Conservation (phyloP, 306 rosid genomes). For the Spatholobus suberectus region DNA sequence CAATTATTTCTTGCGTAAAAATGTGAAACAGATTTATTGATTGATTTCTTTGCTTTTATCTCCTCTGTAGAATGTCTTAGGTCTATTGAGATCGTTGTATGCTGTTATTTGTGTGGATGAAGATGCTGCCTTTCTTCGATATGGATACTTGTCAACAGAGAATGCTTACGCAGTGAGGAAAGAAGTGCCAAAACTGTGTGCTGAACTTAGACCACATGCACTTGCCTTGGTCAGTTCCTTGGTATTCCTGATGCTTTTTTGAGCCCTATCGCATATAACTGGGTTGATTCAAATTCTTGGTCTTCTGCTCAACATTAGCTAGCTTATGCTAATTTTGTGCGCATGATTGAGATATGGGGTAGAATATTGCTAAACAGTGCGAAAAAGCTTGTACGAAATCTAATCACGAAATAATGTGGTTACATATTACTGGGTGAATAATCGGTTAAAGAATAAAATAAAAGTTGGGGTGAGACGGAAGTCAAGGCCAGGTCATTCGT, state of each 20-base stretch:
- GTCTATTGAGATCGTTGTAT: constrained; percentile 76
- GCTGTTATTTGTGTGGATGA: constrained; percentile 83
- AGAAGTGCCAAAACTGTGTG: constrained; percentile 75
- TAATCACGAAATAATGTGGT: neutral
- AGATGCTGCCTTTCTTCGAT: constrained; percentile 82
- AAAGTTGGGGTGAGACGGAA: neutral
- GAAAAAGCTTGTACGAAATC: neutral
- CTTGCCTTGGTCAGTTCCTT: constrained; percentile 85
- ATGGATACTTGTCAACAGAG: constrained; percentile 68
- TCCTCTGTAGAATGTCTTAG: constrained; percentile 62
- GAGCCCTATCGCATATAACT: constrained; percentile 84
- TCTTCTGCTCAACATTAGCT: constrained; percentile 61
- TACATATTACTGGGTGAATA: neutral
- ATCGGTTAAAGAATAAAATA: neutral
- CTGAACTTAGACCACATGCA: constrained; percentile 83
- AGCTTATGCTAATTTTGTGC: constrained; percentile 25
- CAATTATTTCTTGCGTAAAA: constrained; percentile 16
- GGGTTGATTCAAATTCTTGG: constrained; percentile 91
- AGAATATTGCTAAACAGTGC: neutral
- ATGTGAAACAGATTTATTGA: neutral
- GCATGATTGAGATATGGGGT: constrained; percentile 1
- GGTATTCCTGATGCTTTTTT: constrained; percentile 94
- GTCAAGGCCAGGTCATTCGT: neutral
- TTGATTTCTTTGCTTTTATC: constrained; percentile 3
- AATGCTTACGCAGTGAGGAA: constrained; percentile 72